Evolutionary conservation across 768 basidiomycete species (phyloP), one percentile per base, ranked within the genome.

Genomic region (Botryobasidium botryosum): DNA sequence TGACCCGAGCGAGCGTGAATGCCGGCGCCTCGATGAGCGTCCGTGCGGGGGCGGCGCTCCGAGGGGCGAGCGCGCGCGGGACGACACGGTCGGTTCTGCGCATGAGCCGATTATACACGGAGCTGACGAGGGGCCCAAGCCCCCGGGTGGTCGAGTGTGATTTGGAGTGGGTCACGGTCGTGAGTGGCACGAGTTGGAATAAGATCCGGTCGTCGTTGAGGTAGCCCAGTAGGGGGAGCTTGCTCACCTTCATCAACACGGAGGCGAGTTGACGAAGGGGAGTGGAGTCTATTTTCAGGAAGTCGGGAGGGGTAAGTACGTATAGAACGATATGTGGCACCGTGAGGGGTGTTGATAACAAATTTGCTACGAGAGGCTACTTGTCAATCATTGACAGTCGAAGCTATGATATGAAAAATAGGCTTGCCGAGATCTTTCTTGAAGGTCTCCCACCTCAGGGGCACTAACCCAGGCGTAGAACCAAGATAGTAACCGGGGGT

Each of bases 51-150:
- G 62, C 37, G 65, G 62, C 12, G 59, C 62, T 4, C 62, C 35
- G 51, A 17, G 64, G 63, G 42, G 62, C 62, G 44, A 77, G 63
- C 45, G 51, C 63, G 18, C 74, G 69, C 7, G 78, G 70, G 65
- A 76, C 71, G 7, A 65, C 57, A 2, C 81, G 75, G 27, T 75
- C 68, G 24, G 79, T 71, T 0, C 66, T 45, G 15, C 70, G 64
- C 13, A 70, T 64, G 7, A 83, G 71, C 23, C 82, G 72, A 56
- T 83, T 72, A 61, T 88, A 90, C 13, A 86, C 62, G 0, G 76
- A 74, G 32, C 65, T 64, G 29, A 74, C 77, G 12, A 83, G 64
- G 3, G 57, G 52, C 26, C 75, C 70, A 10, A 74, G 55, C 24
- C 68, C 63, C 2, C 37, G 23, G 13, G 37, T 39, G 37, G 37